phyloP scores from a whole-genome alignment of 176 grass and related monocot genomes.

The Paspalum notatum region DNA sequence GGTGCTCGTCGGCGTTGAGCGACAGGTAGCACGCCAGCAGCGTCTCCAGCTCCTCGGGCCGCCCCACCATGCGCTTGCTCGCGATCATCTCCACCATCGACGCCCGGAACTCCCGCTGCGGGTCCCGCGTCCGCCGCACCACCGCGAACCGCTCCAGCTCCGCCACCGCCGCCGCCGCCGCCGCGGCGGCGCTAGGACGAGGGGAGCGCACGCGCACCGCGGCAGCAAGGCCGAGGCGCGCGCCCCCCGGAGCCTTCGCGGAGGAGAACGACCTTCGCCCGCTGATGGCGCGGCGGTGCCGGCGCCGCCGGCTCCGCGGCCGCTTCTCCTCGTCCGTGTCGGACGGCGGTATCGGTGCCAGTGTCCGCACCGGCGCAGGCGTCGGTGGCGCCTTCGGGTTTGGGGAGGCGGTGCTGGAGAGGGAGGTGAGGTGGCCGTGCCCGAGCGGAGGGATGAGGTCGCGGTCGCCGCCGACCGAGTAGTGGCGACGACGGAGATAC shows the following conservation, averaged over 20 bases:
- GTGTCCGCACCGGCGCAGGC: not conserved
- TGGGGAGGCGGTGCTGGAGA: constrained; percentile 42
- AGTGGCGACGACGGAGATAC: constrained; percentile 52
- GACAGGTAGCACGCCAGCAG: constrained; percentile 89
- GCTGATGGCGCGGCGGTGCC: constrained; percentile 4
- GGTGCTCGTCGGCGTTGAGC: constrained; percentile 87
- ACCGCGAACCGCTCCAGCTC: constrained; percentile 76
- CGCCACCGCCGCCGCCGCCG: constrained; percentile 20
- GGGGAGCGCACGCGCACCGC: constrained; percentile 52
- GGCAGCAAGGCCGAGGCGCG: constrained; percentile 8
- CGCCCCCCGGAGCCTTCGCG: constrained; percentile 35
- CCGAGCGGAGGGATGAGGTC: constrained; percentile 47
- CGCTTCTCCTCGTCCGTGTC: constrained; percentile 44
- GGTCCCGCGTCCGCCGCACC: constrained; percentile 76
- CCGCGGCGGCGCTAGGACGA: not conserved
- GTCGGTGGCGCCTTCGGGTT: not conserved
- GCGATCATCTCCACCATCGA: constrained; percentile 94
- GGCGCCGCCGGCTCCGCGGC: constrained; percentile 28
- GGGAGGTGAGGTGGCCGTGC: constrained; percentile 44
- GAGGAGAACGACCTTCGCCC: constrained; percentile 60
- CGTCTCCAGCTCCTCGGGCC: constrained; percentile 77
- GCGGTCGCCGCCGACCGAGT: constrained; percentile 60
- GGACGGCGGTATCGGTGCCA: constrained; percentile 7
- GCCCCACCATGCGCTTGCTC: constrained; percentile 74
- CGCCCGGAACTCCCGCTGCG: constrained; percentile 70